Evolutionary conservation across 345 rosid species (phyloP), one percentile per base, ranked within the genome.

Genomic region (Salix brachista): DNA sequence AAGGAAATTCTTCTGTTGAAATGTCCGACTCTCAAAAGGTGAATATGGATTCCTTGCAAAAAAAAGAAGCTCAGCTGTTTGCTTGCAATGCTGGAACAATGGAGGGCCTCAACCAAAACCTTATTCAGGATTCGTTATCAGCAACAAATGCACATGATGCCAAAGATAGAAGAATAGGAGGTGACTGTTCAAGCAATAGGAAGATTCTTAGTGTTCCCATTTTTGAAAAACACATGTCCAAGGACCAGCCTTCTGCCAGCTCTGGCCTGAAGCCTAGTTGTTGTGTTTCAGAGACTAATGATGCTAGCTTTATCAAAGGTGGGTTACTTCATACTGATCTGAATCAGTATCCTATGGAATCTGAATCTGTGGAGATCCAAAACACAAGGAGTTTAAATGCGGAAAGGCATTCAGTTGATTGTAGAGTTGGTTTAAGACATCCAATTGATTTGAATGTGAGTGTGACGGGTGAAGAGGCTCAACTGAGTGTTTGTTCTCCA

Each of bases 401-500:
- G 4, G 77, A 66, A 58, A 65, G 67, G 69, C 77, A 74, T 71
- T 41, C 68, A 36, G 60, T 64, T 28, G 76, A 70, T 77, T 75
- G 34, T 17, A 42, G 72, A 46, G 74, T 77, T 9, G 77, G 80
- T 79, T 75, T 54, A 41, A 83, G 84, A 80, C 78, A 78, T 69
- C 76, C 44, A 41, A 82, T 93, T 76, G 97, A 93, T 82, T 86
- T 93, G 87, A 93, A 93, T 81, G 70, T 87, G 79, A 84, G 81
- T 65, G 61, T 82, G 26, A 76, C 74, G n/a, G 89, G 79, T 61
- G 89, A 83, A 30, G 88, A 80, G 66, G 71, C 83, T 60, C 73
- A 80, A 70, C 54, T 44, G 68, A 62, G 56, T 39, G 76, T 65
- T 78, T 78, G 66, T 71, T 79, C 84, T 75, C 70, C 85, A 21